Evolutionary conservation across 331 rosid species (phyloP), one percentile per base, ranked within the genome.

Genomic region (Prunus yedoensis): DNA sequence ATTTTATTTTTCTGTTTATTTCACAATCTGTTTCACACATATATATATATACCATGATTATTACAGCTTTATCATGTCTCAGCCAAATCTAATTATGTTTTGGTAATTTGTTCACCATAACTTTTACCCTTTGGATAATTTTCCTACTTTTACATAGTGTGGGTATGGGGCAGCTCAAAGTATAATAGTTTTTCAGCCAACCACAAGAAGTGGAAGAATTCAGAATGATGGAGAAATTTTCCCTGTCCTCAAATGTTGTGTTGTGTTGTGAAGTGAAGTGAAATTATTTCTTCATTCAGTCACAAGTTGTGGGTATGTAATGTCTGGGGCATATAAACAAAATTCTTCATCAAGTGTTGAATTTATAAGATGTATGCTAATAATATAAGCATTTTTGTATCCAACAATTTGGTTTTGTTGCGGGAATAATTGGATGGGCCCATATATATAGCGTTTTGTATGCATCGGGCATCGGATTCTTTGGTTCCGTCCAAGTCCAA

Each of bases 401-500:
- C 21, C 13, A 32, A 71, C 20, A 13, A n/a, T 38, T 46, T 73
- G 69, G 77, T 45, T 73, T 45, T 43, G 15, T 30, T 27, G 8
- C 14, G 1, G 50, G 82, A 64, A 71, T 53, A 53, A 13, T 71
- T 38, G 27, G 65, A 64, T 53, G 68, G 82, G 56, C 70, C 77
- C 43, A n/a, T n/a, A n/a, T n/a, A 43, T 21, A 14, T 18, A 38
- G 20, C 14, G 41, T 28, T 28, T 38, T 38, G 9, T 6, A 6
- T 49, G 23, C 17, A 12, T 35, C 27, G 46, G 46, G 77, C 74
- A 75, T 75, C 70, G 45, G 64, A 80, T 75, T 68, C 77, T 63
- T 52, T 12, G 47, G 49, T 74, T 46, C 4, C 30, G 49, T 73
- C 69, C 60, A 46, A 70, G 46, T 27, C 80, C 75, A 45, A 56